Conservation (phyloP, 75 land plant species). For the Chamaecyparis obtusa region DNA sequence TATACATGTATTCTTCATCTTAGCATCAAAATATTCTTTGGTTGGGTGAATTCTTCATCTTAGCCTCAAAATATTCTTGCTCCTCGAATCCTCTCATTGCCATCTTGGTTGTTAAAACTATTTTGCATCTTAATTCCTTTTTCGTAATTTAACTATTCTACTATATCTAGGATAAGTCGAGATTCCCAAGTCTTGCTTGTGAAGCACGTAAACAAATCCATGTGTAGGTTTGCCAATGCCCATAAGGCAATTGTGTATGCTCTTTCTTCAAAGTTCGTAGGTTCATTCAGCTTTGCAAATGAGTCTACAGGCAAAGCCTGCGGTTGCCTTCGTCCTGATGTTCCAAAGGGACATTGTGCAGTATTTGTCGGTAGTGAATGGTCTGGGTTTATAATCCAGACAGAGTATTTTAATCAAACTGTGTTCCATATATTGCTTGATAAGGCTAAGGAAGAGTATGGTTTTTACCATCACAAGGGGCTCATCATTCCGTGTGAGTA, state of each 20-base stretch:
- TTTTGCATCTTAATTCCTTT: no score
- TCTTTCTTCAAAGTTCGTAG: not conserved
- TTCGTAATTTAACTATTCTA: no score
- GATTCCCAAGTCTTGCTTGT: not conserved
- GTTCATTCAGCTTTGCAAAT: not conserved
- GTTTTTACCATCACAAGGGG: slow-evolving; percentile 21
- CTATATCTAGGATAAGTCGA: no score
- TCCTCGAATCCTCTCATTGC: no score
- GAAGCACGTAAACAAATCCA: not conserved
- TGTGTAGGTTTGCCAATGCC: not conserved
- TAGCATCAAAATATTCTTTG: no score
- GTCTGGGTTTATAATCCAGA: slow-evolving; percentile 26
- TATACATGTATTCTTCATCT: no score
- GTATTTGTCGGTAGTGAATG: slow-evolving; percentile 32
- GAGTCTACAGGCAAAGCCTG: not conserved
- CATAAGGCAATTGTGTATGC: not conserved
- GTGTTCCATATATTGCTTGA: no score
- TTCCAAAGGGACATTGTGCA: slow-evolving; percentile 23
- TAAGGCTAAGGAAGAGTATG: slow-evolving; percentile 34
- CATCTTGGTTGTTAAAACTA: no score
- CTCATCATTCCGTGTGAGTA: slow-evolving; percentile 30
- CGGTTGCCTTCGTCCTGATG: not conserved
- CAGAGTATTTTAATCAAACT: no score
- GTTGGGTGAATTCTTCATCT: no score
- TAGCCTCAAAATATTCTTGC: no score